phyloP scores from a whole-genome alignment of 1,284 basidiomycete genomes.

The Boletus calvinii region DNA sequence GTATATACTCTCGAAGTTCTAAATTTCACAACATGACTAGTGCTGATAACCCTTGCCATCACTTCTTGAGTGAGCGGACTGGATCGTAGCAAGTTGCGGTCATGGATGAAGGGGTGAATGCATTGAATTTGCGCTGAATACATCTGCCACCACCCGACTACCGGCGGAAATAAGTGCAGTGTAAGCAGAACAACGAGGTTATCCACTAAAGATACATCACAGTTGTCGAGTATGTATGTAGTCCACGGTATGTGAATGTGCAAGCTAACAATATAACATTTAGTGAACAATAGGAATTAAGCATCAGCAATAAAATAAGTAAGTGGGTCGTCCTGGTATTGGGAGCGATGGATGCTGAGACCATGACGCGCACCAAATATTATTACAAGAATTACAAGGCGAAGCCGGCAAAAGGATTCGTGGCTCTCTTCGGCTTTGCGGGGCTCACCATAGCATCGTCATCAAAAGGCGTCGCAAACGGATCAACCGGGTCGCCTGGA shows the following conservation, averaged over 20 bases:
- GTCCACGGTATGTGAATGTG: slow-evolving; percentile 7
- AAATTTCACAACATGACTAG: not conserved
- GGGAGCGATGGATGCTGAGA: not conserved
- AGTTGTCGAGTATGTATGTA: slow-evolving; percentile 1
- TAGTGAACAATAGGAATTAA: slow-evolving; percentile 12
- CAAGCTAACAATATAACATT: slow-evolving; percentile 10
- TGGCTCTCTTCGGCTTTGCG: slow-evolving; percentile 20
- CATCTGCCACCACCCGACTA: slow-evolving; percentile 7
- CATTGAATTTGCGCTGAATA: slow-evolving; percentile 5
- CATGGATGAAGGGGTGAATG: not conserved
- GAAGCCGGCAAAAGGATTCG: slow-evolving; percentile 33
- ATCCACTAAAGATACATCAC: slow-evolving; percentile 28
- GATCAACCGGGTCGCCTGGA: slow-evolving; percentile 41
- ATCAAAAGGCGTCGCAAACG: slow-evolving; percentile 77
- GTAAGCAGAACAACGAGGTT: slow-evolving; percentile 4
- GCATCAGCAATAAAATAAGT: slow-evolving; percentile 18
- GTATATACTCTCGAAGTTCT: not conserved
- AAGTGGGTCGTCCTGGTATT: not conserved
- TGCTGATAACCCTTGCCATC: no score
- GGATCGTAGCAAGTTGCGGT: not conserved
- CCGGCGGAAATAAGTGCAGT: not conserved
- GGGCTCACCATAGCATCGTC: slow-evolving; percentile 49
- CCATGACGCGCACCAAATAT: not conserved
- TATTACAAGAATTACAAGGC: slow-evolving; percentile 22
- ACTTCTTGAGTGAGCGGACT: no score